Evolutionary conservation across 768 basidiomycete species (phyloP).

Genomic region (Termitomyces sp.): DNA sequence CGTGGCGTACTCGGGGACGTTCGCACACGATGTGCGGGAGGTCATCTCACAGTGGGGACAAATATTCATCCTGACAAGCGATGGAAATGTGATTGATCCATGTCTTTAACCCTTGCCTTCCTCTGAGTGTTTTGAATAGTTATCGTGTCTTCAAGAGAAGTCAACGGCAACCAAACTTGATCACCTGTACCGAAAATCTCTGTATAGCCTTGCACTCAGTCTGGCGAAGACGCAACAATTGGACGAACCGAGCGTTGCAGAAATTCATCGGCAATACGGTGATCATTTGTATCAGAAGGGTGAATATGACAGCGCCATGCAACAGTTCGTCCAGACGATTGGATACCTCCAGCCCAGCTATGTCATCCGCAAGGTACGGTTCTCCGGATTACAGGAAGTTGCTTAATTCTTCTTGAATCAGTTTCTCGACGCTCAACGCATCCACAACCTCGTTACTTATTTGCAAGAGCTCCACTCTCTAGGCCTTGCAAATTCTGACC

Average conservation of each 20-base stretch:
- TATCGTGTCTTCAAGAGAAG: conserved; percentile 69
- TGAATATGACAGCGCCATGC: conserved; percentile 92
- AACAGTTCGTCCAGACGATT: conserved; percentile 87
- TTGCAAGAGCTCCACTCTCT: conserved; percentile 91
- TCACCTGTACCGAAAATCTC: conserved; percentile 73
- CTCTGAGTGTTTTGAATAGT: conserved; percentile 27
- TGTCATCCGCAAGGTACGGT: conserved; percentile 86
- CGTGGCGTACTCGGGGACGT: conserved; percentile 77
- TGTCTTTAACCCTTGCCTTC: neutral
- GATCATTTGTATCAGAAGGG: conserved; percentile 88
- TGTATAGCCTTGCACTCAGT: conserved; percentile 77
- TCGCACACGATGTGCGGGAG: conserved; percentile 78
- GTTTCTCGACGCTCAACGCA: conserved; percentile 96
- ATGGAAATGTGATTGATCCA: conserved; percentile 54
- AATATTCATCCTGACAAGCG: conserved; percentile 73
- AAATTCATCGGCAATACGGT: conserved; percentile 87
- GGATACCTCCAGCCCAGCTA: conserved; percentile 90
- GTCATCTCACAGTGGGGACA: conserved; percentile 79
- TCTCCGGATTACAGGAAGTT: neutral
- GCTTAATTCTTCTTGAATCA: conserved; percentile 24
- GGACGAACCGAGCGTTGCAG: conserved; percentile 70
- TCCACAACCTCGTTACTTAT: conserved; percentile 92
- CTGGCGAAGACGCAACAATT: conserved; percentile 78
- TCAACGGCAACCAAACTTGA: conserved; percentile 83
- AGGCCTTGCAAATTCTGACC: conserved; percentile 90